Conservation (phyloP, 805 yeast species). For the Huiozyma naganishii region DNA sequence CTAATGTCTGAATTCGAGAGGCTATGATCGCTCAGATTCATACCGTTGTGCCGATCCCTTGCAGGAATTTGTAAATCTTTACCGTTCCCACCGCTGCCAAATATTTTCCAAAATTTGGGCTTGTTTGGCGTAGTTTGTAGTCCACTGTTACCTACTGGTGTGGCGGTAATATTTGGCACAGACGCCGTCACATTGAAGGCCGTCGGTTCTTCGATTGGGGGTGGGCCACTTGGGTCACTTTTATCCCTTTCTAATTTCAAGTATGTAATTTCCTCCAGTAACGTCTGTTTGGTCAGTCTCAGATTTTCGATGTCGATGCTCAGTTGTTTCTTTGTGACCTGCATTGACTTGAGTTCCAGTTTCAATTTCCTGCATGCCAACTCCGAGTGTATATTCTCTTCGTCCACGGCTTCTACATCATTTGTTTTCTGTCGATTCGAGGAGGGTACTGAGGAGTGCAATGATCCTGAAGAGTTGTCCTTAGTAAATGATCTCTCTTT, state of each 20-base stretch:
- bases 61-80: no score
- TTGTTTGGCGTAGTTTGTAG: constrained; percentile 8
- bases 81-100: constrained; percentile 2
- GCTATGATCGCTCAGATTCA: background rate
- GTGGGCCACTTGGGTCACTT: background rate
- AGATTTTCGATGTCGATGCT: constrained; percentile 43
- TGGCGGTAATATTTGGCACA: background rate
- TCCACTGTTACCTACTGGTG: background rate
- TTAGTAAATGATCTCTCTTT: background rate
- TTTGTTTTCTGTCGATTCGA: background rate
- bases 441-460: background rate
- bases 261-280: constrained; percentile 36
- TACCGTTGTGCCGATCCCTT: background rate
- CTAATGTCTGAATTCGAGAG: background rate
- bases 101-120: constrained; percentile 27
- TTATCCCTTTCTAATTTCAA: constrained; percentile 13
- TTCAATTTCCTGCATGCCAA: constrained; percentile 33
- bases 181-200: background rate
- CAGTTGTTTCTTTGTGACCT: constrained; percentile 34
- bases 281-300: constrained; percentile 34
- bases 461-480: background rate
- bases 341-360: constrained; percentile 32
- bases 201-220: background rate
- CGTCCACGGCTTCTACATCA: background rate
- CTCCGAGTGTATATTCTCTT: constrained; percentile 9